Conservation (phyloP, 208 protist genomes). For the Tritrichomonas musculus region DNA sequence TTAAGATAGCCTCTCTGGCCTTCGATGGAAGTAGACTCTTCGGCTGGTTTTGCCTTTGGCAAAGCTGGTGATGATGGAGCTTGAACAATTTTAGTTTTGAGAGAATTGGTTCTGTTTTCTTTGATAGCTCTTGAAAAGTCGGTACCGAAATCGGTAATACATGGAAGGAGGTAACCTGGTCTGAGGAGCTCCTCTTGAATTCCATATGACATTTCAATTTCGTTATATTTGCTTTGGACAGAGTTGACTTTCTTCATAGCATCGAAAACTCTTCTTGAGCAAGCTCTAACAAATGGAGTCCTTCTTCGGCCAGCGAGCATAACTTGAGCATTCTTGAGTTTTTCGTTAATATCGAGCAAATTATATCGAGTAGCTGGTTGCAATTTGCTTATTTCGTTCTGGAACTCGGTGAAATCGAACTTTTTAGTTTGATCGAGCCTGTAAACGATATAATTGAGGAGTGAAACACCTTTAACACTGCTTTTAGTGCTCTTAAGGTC, state of each 20-base stretch:
- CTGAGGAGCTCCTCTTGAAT: no score
- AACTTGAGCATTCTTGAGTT: neutral
- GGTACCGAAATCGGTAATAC: no score
- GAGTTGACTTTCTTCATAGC: neutral
- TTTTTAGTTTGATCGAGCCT: neutral
- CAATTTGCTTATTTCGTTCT: neutral
- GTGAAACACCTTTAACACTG: neutral
- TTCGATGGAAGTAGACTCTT: no score
- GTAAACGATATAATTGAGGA: neutral
- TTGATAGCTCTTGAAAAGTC: no score
- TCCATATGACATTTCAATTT: no score
- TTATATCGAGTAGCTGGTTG: neutral
- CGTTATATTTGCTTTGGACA: no score
- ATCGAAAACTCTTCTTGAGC: neutral
- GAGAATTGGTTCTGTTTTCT: no score
- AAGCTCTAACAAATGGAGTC: neutral
- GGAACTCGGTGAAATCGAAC: neutral
- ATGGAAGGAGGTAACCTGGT: no score
- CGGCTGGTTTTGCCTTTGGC: no score
- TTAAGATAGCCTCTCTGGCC: no score
- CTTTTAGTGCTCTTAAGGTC: neutral
- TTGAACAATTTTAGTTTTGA: no score
- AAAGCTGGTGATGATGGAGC: no score
- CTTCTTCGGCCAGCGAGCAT: neutral
- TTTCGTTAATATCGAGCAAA: neutral